Evolutionary conservation across 495 filamentous ascomycete species (phyloP).

Genomic region (Alectoria sarmentosa): DNA sequence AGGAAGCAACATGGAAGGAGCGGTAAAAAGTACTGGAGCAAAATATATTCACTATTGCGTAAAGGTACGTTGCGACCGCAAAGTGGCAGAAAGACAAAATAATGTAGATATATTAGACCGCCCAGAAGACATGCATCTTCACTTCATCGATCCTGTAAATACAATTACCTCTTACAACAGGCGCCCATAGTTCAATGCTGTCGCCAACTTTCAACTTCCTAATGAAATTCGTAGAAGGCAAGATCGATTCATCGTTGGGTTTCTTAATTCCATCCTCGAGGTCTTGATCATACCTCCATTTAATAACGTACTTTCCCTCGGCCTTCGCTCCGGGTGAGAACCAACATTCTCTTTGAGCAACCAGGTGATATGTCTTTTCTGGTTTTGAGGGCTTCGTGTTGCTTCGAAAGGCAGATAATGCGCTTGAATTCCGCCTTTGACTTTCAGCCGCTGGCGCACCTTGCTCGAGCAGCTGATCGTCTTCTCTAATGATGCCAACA

Average conservation of each 20-base stretch:
- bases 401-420: background rate
- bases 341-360: conserved; percentile 1
- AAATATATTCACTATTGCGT: background rate
- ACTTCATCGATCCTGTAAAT: background rate
- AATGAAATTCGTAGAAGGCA: background rate
- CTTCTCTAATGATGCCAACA: background rate
- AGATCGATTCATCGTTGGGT: background rate
- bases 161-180: background rate
- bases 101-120: background rate
- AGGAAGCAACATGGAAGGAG: background rate
- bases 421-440: background rate
- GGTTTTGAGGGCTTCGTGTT: background rate
- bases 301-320: background rate
- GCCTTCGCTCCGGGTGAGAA: background rate
- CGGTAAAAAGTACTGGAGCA: background rate
- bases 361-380: background rate
- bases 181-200: background rate
- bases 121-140: background rate
- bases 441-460: background rate
- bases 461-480: background rate
- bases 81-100: background rate
- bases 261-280: background rate
- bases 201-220: conserved; percentile 1
- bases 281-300: background rate
- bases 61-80: background rate